Conservation (phyloP, 768 basidiomycete species). For the Termitomyces sp. region DNA sequence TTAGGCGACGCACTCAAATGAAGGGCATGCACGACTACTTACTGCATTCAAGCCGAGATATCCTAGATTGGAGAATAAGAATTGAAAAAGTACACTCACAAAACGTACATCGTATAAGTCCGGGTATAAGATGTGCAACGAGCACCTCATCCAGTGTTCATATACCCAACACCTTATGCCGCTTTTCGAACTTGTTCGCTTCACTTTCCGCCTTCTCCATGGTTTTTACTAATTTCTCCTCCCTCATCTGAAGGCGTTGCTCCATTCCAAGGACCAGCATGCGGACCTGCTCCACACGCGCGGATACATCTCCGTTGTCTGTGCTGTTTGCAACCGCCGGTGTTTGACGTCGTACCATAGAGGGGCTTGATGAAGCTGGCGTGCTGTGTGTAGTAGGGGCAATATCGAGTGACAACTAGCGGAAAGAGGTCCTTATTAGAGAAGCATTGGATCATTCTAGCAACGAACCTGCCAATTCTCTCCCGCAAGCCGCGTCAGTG, state of each 20-base stretch:
- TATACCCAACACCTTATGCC: constrained; percentile 4
- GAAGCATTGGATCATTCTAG: constrained; percentile 3
- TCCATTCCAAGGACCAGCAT: constrained; percentile 20
- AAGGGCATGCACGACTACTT: background rate
- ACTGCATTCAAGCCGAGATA: background rate
- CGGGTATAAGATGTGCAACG: background rate
- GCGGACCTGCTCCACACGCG: constrained; percentile 16
- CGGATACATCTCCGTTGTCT: constrained; percentile 3
- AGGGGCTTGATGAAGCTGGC: constrained; percentile 27
- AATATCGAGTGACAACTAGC: constrained; percentile 29
- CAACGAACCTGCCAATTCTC: constrained; percentile 75
- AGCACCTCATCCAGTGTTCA: background rate
- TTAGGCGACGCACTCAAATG: background rate
- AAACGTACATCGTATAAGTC: background rate
- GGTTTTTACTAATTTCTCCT: constrained; percentile 15
- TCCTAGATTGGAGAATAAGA: background rate
- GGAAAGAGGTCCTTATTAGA: background rate
- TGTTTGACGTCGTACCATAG: constrained; percentile 25
- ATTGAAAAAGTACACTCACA: background rate
- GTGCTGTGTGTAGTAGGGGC: constrained; percentile 15
- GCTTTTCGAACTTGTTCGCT: constrained; percentile 13
- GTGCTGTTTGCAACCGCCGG: constrained; percentile 6
- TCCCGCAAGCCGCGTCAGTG: constrained; percentile 64
- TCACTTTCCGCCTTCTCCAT: constrained; percentile 16
- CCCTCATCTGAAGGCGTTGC: constrained; percentile 18